Conservation (phyloP, 2,329 filamentous ascomycete species). For the Acrocalymma vagum region DNA sequence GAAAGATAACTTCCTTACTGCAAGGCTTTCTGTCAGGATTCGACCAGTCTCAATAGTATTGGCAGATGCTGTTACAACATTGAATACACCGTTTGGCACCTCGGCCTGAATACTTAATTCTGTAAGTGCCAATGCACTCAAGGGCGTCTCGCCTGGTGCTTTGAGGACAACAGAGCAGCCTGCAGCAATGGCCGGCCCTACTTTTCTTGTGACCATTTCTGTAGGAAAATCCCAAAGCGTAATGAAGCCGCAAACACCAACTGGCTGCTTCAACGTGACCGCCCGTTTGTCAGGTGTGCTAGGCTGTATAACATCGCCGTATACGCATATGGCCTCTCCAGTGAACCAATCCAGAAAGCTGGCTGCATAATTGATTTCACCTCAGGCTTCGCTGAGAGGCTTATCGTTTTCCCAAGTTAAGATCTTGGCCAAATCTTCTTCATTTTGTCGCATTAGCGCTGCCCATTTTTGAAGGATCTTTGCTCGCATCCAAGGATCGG, state of each 20-base stretch:
- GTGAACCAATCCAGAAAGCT: constrained; percentile 36
- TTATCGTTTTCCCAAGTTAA: constrained; percentile 67
- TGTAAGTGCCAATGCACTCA: constrained; percentile 12
- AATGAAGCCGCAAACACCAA: constrained; percentile 35
- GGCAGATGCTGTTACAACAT: constrained; percentile 62
- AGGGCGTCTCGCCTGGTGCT: constrained; percentile 37
- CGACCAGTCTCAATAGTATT: constrained; percentile 58
- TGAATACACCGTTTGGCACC: constrained; percentile 64
- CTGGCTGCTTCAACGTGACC: constrained; percentile 34
- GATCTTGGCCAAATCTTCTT: no score
- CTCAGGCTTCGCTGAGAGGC: constrained; percentile 61
- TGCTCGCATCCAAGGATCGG: no score
- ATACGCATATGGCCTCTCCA: constrained; percentile 30
- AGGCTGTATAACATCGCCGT: constrained; percentile 75
- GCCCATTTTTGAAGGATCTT: no score
- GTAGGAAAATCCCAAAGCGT: constrained; percentile 37
- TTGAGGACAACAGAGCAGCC: constrained; percentile 43
- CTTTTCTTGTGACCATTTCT: constrained; percentile 38
- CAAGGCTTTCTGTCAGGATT: constrained; percentile 60
- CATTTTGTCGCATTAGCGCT: no score
- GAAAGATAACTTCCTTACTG: constrained; percentile 67
- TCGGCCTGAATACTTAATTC: constrained; percentile 29
- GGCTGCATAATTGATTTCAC: constrained; percentile 30
- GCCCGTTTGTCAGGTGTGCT: constrained; percentile 49
- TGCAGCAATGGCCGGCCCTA: constrained; percentile 41